These are phyloP conservation scores for Apiotrichum porosum DNA, from an alignment of 1,284 basidiomycete species.

Conservation along the genomic window DNA sequence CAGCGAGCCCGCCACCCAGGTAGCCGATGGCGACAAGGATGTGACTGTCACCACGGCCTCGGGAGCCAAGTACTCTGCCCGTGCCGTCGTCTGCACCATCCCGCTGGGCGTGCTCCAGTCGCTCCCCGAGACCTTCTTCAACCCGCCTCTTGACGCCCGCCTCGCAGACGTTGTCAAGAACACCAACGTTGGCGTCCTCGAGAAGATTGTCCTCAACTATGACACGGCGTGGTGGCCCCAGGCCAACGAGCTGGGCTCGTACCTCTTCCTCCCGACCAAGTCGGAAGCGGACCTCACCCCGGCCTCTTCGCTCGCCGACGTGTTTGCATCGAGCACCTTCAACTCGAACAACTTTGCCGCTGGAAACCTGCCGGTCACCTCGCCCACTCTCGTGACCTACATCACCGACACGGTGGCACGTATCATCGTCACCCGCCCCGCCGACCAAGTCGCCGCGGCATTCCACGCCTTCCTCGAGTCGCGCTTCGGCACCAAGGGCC, in stretches of 20 bases:
- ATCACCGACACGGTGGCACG: conserved; percentile 46
- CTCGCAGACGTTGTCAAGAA: conserved; percentile 36
- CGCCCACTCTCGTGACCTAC: conserved; percentile 49
- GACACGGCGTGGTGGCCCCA: conserved; percentile 51
- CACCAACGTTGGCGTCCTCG: conserved; percentile 50
- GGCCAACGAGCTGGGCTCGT: conserved; percentile 38
- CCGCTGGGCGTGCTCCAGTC: conserved; percentile 50
- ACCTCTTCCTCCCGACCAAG: conserved; percentile 46
- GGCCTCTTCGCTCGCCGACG: conserved; percentile 24
- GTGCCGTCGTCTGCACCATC: conserved; percentile 47
- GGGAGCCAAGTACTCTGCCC: conserved; percentile 36
- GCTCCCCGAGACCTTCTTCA: conserved; percentile 32
- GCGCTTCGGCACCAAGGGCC: conserved; percentile 23
- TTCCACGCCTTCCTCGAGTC: conserved; percentile 46
- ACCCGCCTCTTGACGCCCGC: conserved; percentile 35
- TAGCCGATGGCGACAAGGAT: conserved; percentile 8
- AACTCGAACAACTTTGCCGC: conserved; percentile 45
- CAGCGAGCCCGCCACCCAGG: conserved; percentile 13
- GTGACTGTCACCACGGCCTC: conserved; percentile 32
- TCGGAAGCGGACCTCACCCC: conserved; percentile 4
- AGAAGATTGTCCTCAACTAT: conserved; percentile 52
- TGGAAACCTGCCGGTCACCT: conserved; percentile 32
- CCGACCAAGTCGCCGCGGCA: conserved; percentile 35
- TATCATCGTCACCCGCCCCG: conserved; percentile 24
- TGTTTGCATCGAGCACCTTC: conserved; percentile 43